Conservation (phyloP, 2,329 filamentous ascomycete genomes). For the Arthroderma sp. region DNA sequence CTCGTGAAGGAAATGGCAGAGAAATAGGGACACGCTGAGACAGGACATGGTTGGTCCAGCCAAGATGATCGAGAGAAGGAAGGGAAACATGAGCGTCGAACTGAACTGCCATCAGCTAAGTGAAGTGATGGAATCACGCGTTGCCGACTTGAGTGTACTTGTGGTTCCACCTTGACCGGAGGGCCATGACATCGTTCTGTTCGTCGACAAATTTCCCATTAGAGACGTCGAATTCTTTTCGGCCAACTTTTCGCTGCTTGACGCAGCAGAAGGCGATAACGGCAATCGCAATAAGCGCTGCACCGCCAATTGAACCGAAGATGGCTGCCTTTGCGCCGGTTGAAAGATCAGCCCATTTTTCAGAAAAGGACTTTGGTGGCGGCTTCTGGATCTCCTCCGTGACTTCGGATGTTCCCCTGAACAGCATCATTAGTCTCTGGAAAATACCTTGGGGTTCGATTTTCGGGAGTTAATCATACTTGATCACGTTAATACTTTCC, state of each 20-base stretch:
- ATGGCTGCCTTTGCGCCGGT: slow-evolving; percentile 37
- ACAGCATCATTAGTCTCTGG: slow-evolving; percentile 15
- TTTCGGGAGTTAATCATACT: slow-evolving; percentile 17
- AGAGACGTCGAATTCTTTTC: slow-evolving; percentile 34
- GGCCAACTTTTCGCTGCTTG: slow-evolving; percentile 37
- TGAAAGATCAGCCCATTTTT: slow-evolving; percentile 34
- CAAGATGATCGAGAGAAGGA: slow-evolving; percentile 2
- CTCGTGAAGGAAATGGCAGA: no score
- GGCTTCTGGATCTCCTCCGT: slow-evolving; percentile 23
- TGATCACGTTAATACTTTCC: slow-evolving; percentile 51
- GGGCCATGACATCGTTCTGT: slow-evolving; percentile 26
- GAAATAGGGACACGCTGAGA: not conserved
- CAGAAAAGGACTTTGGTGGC: slow-evolving; percentile 20
- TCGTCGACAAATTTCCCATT: slow-evolving; percentile 34
- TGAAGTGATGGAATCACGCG: not conserved
- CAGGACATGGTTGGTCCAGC: slow-evolving; percentile 5
- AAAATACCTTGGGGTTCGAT: no score
- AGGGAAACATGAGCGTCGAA: not conserved
- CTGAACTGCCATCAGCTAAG: not conserved
- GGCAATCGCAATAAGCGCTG: slow-evolving; percentile 20
- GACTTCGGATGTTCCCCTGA: slow-evolving; percentile 53
- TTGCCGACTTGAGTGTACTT: slow-evolving; percentile 16
- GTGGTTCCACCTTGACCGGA: slow-evolving; percentile 27
- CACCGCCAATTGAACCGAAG: slow-evolving; percentile 24
- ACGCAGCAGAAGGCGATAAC: slow-evolving; percentile 35